phyloP scores from a whole-genome alignment of 2,329 filamentous ascomycete genomes.

The Plectosphaerella plurivora region DNA sequence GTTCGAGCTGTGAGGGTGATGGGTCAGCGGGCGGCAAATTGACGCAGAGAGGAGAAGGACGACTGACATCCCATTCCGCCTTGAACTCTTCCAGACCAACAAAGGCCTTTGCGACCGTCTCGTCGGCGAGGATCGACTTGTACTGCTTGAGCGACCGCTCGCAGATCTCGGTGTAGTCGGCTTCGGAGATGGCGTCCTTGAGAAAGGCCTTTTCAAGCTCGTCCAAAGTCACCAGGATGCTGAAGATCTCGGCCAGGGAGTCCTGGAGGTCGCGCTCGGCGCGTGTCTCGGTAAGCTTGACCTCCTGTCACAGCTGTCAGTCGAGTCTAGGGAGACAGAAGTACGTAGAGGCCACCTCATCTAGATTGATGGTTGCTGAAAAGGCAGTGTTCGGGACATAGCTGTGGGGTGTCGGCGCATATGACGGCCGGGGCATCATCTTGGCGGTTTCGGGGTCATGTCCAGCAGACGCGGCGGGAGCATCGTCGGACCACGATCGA shows the following conservation, averaged over 20 bases:
- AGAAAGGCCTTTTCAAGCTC: constrained; percentile 95
- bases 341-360: constrained; percentile 63
- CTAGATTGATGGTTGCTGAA: constrained; percentile 86
- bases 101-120: constrained; percentile 85
- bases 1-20: constrained; percentile 69
- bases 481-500: not conserved
- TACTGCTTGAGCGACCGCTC: constrained; percentile 93
- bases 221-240: constrained; percentile 92
- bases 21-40: not conserved
- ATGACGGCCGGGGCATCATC: constrained; percentile 62
- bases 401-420: constrained; percentile 86
- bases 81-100: constrained; percentile 89
- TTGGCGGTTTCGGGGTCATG: constrained; percentile 17
- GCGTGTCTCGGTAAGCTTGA: constrained; percentile 82
- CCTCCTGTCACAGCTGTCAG: constrained; percentile 57
- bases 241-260: constrained; percentile 94
- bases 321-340: constrained; percentile 4
- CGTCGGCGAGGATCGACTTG: constrained; percentile 87
- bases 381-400: constrained; percentile 82
- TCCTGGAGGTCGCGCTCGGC: constrained; percentile 92
- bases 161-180: constrained; percentile 95
- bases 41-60: not conserved
- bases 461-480: not conserved
- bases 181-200: constrained; percentile 87
- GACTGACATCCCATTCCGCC: constrained; percentile 78